Base-by-base conservation (phyloP, 169 alveolate species). In the Cryptosporidium baileyi region DNA sequence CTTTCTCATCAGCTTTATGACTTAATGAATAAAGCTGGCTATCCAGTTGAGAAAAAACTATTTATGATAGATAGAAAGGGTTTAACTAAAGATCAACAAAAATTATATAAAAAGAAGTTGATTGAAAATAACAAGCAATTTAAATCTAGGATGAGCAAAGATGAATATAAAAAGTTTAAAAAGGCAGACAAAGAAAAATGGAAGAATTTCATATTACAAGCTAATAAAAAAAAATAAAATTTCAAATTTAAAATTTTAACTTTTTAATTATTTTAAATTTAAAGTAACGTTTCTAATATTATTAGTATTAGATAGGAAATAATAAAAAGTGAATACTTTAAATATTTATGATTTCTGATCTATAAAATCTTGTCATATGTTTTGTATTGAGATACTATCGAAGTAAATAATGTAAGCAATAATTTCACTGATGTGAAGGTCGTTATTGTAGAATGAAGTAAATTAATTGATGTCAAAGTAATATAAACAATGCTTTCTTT, bases 1-100 rank as follows among this genome's bases (percentile, higher is more conserved):
- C 67, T 74, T 8, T 36, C 67, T 15, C 24, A 26, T 36, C 34
- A 54, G 1, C 44, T 74, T n/a, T 41, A 38, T 54, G 67, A 74
- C 5, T 41, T 54, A 61, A 74, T 74, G 85, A 19, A 51, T 15
- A 57, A 74, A 36, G 85, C 85, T 22, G 85, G 85, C 8, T 74
- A 54, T 15, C 85, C 85, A 1, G 44, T 74, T 2, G 54, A 34
- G n/a, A 74, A 74, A 60, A 74, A 22, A 28, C 34, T 54, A 8
- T 54, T 74, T 38, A 74, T 74, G 67, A 24, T 74, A 4, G 85
- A 74, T n/a, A 74, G 85, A 36, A 74, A 74, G 26, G 85, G 85
- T 15, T 60, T 74, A 7, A 49, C 85, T 51, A 74, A 74, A 24
- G 85, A 74, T 5, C 85, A 74, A 26, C 52, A 40, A 15, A 74